Evolutionary conservation across 495 filamentous ascomycete species (phyloP), one percentile per base, ranked within the genome.

Genomic region (Trypethelium eluteriae): DNA sequence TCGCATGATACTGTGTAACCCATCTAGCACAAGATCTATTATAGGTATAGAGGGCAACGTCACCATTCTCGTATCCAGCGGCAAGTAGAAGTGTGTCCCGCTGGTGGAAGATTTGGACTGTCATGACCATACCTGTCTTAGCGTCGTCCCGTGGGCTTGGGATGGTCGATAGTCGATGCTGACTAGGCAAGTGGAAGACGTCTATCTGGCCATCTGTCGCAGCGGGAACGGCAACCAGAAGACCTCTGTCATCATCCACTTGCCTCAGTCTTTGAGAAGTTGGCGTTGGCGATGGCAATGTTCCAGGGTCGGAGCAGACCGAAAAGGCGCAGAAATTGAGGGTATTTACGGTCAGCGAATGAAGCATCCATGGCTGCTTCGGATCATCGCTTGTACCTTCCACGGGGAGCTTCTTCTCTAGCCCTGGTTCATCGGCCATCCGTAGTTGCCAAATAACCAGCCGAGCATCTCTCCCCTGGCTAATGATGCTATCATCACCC

Each of bases 271-370:
- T 62, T 68, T 38, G 50, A n/a, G 57, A 59, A 25, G 25, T 25
- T 25, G 25, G 25, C 44, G 34, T 59, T 18, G 35, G 62, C 39
- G 12, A 10, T 66, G 46, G 34, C n/a, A 12, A 36, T 50, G 6
- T 65, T 3, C 38, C 47, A 46, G 35, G 57, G 46, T 57, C 72
- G 38, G 73, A 69, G 68, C 85, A 89, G 66, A 85, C 84, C 3
- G 89, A 84, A 74, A 98, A 98, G 0, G 90, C 85, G 70, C 94
- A 98, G 73, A 98, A 98, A 75, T 97, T 98, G 75, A 98, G 83
- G 16, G 94, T 90, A 74, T 96, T 97, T 49, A 98, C 90, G 38
- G 88, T 79, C 4, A 98, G 75, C 39, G 89, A 84, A 79, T 95
- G 85, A 41, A 96, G 77, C 3, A 98, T 77, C 92, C 92, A 96